Evolutionary conservation across 2,329 filamentous ascomycete genomes (phyloP).

Genomic region (Phaeoacremonium minimum): DNA sequence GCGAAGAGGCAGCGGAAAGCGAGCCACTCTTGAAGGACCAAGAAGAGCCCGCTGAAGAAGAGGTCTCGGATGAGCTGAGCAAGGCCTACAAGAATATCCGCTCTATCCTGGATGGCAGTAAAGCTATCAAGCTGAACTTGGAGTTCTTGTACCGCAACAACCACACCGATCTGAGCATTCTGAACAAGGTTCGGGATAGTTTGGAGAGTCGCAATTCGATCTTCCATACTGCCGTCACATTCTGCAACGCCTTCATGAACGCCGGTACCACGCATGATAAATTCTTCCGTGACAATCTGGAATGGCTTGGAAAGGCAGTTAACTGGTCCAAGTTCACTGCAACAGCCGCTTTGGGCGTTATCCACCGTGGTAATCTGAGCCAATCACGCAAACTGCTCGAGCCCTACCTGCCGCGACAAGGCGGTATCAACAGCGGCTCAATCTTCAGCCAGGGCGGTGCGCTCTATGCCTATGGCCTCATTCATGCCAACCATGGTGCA

Average conservation of each 20-base stretch:
- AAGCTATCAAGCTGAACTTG: constrained; percentile 89
- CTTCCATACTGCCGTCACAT: constrained; percentile 95
- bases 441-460: constrained; percentile 96
- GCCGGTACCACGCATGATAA: constrained; percentile 97
- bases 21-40: constrained; percentile 45
- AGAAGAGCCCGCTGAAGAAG: constrained; percentile 50
- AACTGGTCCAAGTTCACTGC: constrained; percentile 99
- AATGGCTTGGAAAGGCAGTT: constrained; percentile 96
- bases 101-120: constrained; percentile 76
- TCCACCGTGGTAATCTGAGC: constrained; percentile 90
- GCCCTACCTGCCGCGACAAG: constrained; percentile 82
- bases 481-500: constrained; percentile 95
- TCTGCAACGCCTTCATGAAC: constrained; percentile 99
- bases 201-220: constrained; percentile 93
- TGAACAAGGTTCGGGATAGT: constrained; percentile 96
- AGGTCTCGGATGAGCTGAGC: constrained; percentile 46
- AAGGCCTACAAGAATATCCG: constrained; percentile 61
- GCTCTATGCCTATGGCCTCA: constrained; percentile 89
- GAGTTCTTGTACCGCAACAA: constrained; percentile 97
- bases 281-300: constrained; percentile 96
- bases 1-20: constrained; percentile 36
- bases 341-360: constrained; percentile 91
- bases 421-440: constrained; percentile 72
- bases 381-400: constrained; percentile 92
- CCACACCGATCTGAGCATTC: constrained; percentile 82